Evolutionary conservation across 2,329 filamentous ascomycete species (phyloP), one percentile per base, ranked within the genome.

Genomic region (Fusarium odoratissimum): DNA sequence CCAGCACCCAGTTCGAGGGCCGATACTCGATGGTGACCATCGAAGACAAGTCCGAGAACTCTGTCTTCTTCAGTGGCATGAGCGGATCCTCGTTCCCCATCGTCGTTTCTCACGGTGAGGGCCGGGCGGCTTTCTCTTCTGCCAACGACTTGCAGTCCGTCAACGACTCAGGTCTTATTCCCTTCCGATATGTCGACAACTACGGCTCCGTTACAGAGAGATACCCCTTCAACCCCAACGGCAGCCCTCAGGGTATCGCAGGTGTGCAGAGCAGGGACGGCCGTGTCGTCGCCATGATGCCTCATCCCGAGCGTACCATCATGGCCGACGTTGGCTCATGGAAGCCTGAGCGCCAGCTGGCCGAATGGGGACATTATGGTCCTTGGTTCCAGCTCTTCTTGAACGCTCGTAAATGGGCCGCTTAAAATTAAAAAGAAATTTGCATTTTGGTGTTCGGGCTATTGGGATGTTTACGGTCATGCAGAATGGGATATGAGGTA

Each of bases 221-320:
- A 75, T 99, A 98, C 79, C 96, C 96, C 2, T 93, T 87, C 84
- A 98, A 98, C 84, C 90, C 87, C 57, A 97, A 97, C 83, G 95
- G 95, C 58, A 94, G 92, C 79, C 93, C 93, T 2, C 86, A 88
- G 70, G 95, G 93, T 79, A 92, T 97, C 72, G 93, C 95, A 2
- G 94, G 91, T 79, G 92, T 97, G 31, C 87, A 92, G 75, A 95
- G 90, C 76, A 88, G 85, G 46, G 92, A 97, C 79, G 95, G 95
- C 17, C 88, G 93, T 64, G 93, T 97, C 2, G 82, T 97, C 75
- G 94, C 94, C 11, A 89, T 97, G 84, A 97, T 98, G 95, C 95
- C 95, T 69, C 95, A 97, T 81, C 95, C 95, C 2, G 95, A 98
- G 84, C 89, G 95, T n/a, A 97, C 93, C 21, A 91, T 97, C 65